Conservation (phyloP, 768 basidiomycete species). For the Trametopsis cervina region DNA sequence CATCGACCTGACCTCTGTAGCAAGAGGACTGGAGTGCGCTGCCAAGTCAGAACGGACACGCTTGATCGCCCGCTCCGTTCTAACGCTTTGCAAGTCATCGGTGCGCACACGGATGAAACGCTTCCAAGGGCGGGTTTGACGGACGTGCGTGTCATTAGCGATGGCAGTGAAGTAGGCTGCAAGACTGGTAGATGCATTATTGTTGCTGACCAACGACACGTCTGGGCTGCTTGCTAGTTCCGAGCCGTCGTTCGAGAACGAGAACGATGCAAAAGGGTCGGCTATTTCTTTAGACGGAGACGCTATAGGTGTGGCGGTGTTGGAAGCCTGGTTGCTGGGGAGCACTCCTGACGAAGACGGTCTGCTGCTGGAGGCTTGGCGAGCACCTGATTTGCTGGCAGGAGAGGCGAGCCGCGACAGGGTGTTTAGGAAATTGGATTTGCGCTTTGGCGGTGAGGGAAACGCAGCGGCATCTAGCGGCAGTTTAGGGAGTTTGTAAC, state of each 20-base stretch:
- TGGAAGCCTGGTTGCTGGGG: slow-evolving; percentile 17
- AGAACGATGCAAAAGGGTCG: slow-evolving; percentile 50
- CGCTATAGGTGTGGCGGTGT: slow-evolving; percentile 35
- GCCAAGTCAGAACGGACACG: slow-evolving; percentile 81
- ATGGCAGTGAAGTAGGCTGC: slow-evolving; percentile 77
- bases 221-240: slow-evolving; percentile 14
- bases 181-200: slow-evolving; percentile 56
- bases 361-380: slow-evolving; percentile 31
- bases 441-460: slow-evolving; percentile 59
- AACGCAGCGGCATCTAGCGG: slow-evolving; percentile 53
- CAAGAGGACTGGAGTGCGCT: slow-evolving; percentile 46
- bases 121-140: slow-evolving; percentile 69
- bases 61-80: slow-evolving; percentile 84
- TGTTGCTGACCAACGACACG: slow-evolving; percentile 26
- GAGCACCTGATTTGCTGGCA: slow-evolving; percentile 37
- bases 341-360: slow-evolving; percentile 11
- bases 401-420: slow-evolving; percentile 80
- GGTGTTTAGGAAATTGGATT: slow-evolving; percentile 81
- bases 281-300: slow-evolving; percentile 49
- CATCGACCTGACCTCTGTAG: slow-evolving; percentile 24
- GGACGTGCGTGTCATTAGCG: slow-evolving; percentile 58
- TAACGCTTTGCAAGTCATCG: slow-evolving; percentile 83
- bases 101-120: slow-evolving; percentile 80
- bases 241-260: slow-evolving; percentile 15
- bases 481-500: slow-evolving; percentile 48